phyloP scores from a whole-genome alignment of 345 rosid species.

The Jatropha curcas region DNA sequence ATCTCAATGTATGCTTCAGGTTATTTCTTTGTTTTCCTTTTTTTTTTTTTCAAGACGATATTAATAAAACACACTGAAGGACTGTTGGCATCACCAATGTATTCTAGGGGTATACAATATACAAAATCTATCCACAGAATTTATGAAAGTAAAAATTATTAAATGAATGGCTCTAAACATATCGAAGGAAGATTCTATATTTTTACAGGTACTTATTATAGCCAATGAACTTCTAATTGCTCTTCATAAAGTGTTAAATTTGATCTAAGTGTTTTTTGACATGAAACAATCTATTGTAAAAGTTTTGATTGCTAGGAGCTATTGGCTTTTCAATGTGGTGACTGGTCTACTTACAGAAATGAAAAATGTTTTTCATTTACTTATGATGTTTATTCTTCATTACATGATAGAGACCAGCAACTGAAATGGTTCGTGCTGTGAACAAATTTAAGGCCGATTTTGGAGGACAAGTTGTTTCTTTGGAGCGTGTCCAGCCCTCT shows the following conservation, averaged over 20 bases:
- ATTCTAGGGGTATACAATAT: no score
- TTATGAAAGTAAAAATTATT: no score
- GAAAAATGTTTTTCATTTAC: neutral
- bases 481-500: constrained; percentile 95
- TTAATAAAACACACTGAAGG: no score
- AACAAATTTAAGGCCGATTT: constrained; percentile 94
- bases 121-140: no score
- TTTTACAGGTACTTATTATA: neutral
- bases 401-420: constrained; percentile 69
- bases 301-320: neutral
- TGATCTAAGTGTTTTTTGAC: neutral
- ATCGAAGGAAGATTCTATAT: neutral
- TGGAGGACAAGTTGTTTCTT: constrained; percentile 82
- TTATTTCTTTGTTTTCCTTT: no score
- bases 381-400: constrained; percentile 4
- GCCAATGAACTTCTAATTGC: neutral
- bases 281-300: neutral
- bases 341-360: neutral
- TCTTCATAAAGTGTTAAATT: neutral
- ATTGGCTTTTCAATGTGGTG: neutral
- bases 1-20: neutral
- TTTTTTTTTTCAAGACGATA: no score
- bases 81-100: no score
- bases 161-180: neutral
- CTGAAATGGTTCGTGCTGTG: constrained; percentile 84